These are phyloP conservation scores for Exophiala viscosa DNA, from an alignment of 2,329 filamentous ascomycete genomes.

Conservation along the genomic window DNA sequence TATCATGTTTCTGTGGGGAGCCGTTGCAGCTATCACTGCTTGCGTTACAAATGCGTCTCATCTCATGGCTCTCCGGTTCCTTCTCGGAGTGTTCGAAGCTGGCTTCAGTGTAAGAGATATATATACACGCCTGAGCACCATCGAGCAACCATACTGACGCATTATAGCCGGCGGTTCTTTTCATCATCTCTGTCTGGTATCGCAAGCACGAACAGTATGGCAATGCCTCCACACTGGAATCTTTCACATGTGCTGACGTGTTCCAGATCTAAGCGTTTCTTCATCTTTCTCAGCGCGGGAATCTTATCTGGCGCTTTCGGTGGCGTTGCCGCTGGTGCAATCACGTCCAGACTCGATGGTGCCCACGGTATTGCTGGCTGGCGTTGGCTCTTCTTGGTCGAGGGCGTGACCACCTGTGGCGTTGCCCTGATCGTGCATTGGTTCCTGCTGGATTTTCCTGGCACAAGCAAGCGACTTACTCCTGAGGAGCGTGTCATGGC, in stretches of 20 bases:
- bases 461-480: conserved; percentile 38
- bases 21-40: conserved; percentile 45
- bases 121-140: too few relatives aligned
- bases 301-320: conserved; percentile 59
- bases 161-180: conserved; percentile 54
- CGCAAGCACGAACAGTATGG: conserved; percentile 57
- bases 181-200: conserved; percentile 62
- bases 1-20: conserved; percentile 31
- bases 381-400: conserved; percentile 28
- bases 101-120: too few relatives aligned
- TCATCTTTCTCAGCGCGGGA: conserved; percentile 57
- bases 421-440: conserved; percentile 36
- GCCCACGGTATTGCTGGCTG: conserved; percentile 30
- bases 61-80: conserved; percentile 49
- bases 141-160: too few relatives aligned
- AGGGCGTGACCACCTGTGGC: conserved; percentile 56
- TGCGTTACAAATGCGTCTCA: conserved; percentile 48
- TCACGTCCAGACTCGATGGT: conserved; percentile 32
- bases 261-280: conserved; percentile 57
- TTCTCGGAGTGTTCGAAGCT: conserved; percentile 51
- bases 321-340: conserved; percentile 55
- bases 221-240: too few relatives aligned
- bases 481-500: conserved; percentile 26
- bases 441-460: conserved; percentile 41
- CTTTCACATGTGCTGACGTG: too few relatives aligned